Evolutionary conservation across 345 rosid genomes (phyloP).

Genomic region (Balakata baccata): DNA sequence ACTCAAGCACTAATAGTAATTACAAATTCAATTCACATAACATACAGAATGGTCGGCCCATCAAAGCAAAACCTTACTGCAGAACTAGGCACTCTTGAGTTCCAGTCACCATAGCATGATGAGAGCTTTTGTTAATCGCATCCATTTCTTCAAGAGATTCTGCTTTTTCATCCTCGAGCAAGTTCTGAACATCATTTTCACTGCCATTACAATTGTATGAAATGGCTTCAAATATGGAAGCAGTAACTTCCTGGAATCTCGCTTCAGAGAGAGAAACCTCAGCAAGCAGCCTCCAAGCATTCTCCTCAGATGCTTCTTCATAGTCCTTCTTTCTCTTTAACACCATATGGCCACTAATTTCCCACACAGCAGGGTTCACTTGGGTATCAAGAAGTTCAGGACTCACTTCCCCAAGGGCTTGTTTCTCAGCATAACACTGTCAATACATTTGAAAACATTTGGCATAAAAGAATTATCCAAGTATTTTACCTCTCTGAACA

Average conservation of each 20-base stretch:
- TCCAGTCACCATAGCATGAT: conserved; percentile 44
- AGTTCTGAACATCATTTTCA: conserved; percentile 23
- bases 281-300: conserved; percentile 86
- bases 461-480: background rate
- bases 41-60: conserved; percentile 1
- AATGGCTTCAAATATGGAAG: conserved; percentile 62
- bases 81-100: conserved; percentile 67
- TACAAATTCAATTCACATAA: background rate
- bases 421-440: conserved; percentile 97
- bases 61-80: conserved; percentile 40
- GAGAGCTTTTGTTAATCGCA: conserved; percentile 37
- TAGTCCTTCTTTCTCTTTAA: conserved; percentile 83
- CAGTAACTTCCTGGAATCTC: conserved; percentile 71
- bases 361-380: conserved; percentile 99
- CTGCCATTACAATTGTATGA: conserved; percentile 4
- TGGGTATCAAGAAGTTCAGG: conserved; percentile 78
- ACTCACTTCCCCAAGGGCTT: conserved; percentile 90
- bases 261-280: conserved; percentile 87
- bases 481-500: background rate
- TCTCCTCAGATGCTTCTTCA: conserved; percentile 82
- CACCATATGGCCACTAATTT: conserved; percentile 97
- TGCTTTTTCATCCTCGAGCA: conserved; percentile 26
- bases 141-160: conserved; percentile 21
- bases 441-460: conserved; percentile 3
- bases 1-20: background rate